Percentiles rank a stretch among this genome's conserved stretches.
Conservation (phyloP, 129 eudicot genomes). For the Helianthus tuberosus region DNA sequence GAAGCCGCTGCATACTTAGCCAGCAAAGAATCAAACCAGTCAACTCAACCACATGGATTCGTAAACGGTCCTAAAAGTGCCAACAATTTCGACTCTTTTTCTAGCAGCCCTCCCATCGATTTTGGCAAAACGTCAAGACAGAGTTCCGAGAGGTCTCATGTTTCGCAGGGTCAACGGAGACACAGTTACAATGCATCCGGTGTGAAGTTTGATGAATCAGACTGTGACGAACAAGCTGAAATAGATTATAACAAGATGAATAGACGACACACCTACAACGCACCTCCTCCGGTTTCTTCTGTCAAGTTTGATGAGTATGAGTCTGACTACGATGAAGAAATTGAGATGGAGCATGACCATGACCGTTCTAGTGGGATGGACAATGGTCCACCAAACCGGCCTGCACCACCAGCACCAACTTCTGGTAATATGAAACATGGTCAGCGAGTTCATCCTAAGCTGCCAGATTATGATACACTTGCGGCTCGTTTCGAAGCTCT, state of each 20-base stretch:
- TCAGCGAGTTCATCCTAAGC: slow-evolving; percentile 84
- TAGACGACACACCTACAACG: slow-evolving; percentile 71
- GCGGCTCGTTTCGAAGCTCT: slow-evolving; percentile 94
- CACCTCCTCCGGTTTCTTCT: slow-evolving; percentile 42
- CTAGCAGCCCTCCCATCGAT: slow-evolving; percentile 24
- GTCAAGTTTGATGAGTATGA: slow-evolving; percentile 82
- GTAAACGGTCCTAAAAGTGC: slow-evolving; percentile 11
- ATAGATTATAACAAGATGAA: slow-evolving; percentile 34
- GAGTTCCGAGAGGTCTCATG: slow-evolving; percentile 37
- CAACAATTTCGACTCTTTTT: slow-evolving; percentile 7
- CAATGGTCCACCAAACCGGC: slow-evolving; percentile 57
- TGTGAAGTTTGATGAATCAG: slow-evolving; percentile 78
- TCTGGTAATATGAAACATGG: slow-evolving; percentile 29
- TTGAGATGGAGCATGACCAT: slow-evolving; percentile 47
- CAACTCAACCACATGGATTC: slow-evolving; percentile 32
- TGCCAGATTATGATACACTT: slow-evolving; percentile 87
- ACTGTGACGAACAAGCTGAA: slow-evolving; percentile 45
- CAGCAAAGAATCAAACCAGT: slow-evolving; percentile 43
- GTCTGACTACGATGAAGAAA: slow-evolving; percentile 70
- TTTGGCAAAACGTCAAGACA: slow-evolving; percentile 19
- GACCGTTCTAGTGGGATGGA: slow-evolving; percentile 24
- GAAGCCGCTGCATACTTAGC: slow-evolving; percentile 87
- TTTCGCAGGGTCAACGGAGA: slow-evolving; percentile 43
- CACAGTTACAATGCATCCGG: slow-evolving; percentile 70
- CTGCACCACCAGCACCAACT: slow-evolving; percentile 59